These are phyloP conservation scores for Psilocybe mexicana DNA, from an alignment of 1,284 basidiomycete species.

Conservation along the genomic window DNA sequence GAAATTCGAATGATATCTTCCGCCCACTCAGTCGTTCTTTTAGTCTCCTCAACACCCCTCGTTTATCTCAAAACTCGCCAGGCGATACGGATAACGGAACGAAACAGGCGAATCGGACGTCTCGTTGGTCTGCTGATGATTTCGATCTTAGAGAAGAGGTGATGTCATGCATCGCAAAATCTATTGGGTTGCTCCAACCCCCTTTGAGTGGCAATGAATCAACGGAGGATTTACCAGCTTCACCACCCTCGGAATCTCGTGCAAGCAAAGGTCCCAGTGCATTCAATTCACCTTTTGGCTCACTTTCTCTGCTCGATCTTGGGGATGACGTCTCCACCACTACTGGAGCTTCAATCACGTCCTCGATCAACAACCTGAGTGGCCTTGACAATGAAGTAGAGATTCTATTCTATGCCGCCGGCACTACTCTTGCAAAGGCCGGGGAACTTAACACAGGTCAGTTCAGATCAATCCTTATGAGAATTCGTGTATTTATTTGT, in stretches of 20 bases:
- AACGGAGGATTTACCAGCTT: conserved; percentile 63
- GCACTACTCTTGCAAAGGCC: conserved; percentile 84
- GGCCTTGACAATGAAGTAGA: conserved; percentile 95
- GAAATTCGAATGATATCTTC: conserved; percentile 45
- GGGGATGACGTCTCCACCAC: conserved; percentile 69
- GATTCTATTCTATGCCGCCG: conserved; percentile 90
- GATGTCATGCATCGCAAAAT: conserved; percentile 96
- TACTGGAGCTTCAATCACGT: conserved; percentile 58
- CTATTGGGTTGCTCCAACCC: conserved; percentile 92
- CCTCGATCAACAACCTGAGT: conserved; percentile 61
- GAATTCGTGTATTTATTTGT: neutral
- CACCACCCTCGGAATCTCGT: conserved; percentile 50
- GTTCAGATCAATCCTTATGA: neutral
- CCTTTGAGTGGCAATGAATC: conserved; percentile 67
- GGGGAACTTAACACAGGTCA: conserved; percentile 87
- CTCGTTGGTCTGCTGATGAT: conserved; percentile 35
- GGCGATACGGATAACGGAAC: conserved; percentile 25
- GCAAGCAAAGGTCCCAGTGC: conserved; percentile 33
- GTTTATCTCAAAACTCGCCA: conserved; percentile 34
- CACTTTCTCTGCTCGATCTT: conserved; percentile 79
- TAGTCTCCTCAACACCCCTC: conserved; percentile 55
- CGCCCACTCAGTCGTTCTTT: conserved; percentile 49
- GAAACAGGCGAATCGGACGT: conserved; percentile 16
- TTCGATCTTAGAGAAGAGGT: conserved; percentile 94
- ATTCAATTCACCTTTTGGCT: conserved; percentile 85